Evolutionary conservation across 2,329 filamentous ascomycete genomes (phyloP), one percentile per base, ranked within the genome.

Genomic region (Phoma herbarum): DNA sequence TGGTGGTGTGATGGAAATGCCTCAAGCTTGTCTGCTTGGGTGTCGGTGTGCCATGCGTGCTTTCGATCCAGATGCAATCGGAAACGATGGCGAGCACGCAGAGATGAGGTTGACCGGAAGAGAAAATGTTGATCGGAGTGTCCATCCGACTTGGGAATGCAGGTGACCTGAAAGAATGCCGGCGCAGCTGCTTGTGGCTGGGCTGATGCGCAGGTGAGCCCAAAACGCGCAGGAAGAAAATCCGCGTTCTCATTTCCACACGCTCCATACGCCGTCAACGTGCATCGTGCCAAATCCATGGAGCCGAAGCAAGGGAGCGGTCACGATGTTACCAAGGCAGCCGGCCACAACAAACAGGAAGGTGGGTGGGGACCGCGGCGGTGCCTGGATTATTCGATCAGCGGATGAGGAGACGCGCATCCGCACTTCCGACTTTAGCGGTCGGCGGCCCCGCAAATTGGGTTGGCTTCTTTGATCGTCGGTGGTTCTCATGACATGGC

Each of bases 401-500:
- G 26, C 31, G 35, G 35, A 9, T 37, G 33, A 37, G 33, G 33
- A 37, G 33, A 37, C n/a, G 20, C 31, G 31, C 35, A 39, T 39
- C 35, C 35, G 35, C 55, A 20, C 41, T 62, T 60, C 65, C 61
- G 66, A 65, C 54, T 62, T 48, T 65, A 60, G 59, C 46, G 57
- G 52, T 62, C 56, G 54, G 50, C 63, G 63, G 64, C 67, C 66
- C 65, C 57, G 57, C 57, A 52, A 43, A 43, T 26, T 18, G 23
- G 39, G 22, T 29, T 43, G 57, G 42, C 62, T 62, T 67, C 64
- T 64, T 64, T 52, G 68, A 74, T 73, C 69, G 62, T 52, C 70
- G 29, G 62, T 47, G 33, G 61, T 49, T 66, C 68, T 65, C 65
- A 67, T 72, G 70, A 69, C 64, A 64, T 61, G 60, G 47, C 62